phyloP scores from a whole-genome alignment of 139 green algal species.

The Tetradesmus obliquus region DNA sequence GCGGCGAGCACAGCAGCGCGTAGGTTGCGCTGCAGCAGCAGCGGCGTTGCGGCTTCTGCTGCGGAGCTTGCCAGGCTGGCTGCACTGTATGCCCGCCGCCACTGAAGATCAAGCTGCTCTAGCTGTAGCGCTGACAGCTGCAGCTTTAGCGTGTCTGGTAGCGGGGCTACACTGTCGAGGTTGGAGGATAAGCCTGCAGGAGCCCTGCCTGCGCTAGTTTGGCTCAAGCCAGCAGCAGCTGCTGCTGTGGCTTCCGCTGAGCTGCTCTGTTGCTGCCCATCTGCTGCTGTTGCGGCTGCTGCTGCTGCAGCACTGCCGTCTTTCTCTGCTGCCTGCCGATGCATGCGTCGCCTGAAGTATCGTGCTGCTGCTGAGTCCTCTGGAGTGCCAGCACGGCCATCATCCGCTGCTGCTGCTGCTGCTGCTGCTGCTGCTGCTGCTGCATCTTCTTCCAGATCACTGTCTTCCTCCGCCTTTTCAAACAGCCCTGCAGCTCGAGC shows the following conservation, averaged over 20 bases:
- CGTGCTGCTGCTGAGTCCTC: conserved; percentile 29
- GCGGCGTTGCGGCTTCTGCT: conserved; percentile 64
- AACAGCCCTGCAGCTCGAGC: conserved; percentile 20
- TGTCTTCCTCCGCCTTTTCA: not conserved
- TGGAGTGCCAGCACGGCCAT: no score
- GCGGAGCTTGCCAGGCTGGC: conserved; percentile 66
- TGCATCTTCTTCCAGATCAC: not conserved
- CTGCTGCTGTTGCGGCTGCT: not conserved
- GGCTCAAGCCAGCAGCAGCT: not conserved
- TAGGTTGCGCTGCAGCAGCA: conserved; percentile 61
- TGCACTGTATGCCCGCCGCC: conserved; percentile 55
- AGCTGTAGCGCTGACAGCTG: conserved; percentile 48
- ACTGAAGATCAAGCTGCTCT: conserved; percentile 50
- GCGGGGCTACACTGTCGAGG: not conserved
- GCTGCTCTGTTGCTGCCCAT: not conserved
- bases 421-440: not conserved
- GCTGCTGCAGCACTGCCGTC: not conserved
- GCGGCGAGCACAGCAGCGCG: conserved; percentile 16
- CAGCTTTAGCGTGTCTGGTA: conserved; percentile 38
- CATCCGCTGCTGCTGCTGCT: not conserved
- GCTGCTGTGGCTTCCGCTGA: not conserved
- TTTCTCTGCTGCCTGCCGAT: conserved; percentile 20
- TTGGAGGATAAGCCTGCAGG: not conserved
- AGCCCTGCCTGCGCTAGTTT: not conserved
- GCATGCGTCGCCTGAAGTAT: conserved; percentile 47